Evolutionary conservation across 257 asterid genomes (phyloP).

Genomic region (Scutellaria galericulata): DNA sequence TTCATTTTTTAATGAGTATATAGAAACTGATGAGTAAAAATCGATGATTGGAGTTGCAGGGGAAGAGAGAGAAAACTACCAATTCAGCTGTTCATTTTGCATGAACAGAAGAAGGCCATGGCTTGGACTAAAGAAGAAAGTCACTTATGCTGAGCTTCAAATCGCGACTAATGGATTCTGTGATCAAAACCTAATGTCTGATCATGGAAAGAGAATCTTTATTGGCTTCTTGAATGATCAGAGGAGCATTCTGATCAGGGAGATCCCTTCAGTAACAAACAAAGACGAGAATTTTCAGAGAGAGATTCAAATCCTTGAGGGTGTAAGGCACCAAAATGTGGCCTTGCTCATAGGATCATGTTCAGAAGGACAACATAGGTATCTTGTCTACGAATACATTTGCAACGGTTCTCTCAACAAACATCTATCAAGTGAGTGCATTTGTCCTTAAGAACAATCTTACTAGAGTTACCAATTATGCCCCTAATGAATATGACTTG

Average conservation of each 20-base stretch:
- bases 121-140: slow-evolving; percentile 35
- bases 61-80: slow-evolving; percentile 31
- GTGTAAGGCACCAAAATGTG: slow-evolving; percentile 51
- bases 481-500: neutral
- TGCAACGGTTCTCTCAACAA: slow-evolving; percentile 56
- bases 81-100: slow-evolving; percentile 45
- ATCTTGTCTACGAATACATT: slow-evolving; percentile 55
- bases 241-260: slow-evolving; percentile 46
- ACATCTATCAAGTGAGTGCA: slow-evolving; percentile 47
- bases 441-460: neutral
- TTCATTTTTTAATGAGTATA: neutral
- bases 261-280: slow-evolving; percentile 52
- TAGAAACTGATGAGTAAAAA: neutral
- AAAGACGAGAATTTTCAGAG: slow-evolving; percentile 45
- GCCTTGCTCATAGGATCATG: slow-evolving; percentile 59
- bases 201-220: slow-evolving; percentile 41
- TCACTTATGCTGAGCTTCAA: slow-evolving; percentile 56
- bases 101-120: slow-evolving; percentile 40
- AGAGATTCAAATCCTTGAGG: slow-evolving; percentile 48
- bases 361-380: slow-evolving; percentile 46
- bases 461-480: neutral
- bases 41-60: slow-evolving; percentile 26
- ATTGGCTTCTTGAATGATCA: slow-evolving; percentile 48
- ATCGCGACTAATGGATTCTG: slow-evolving; percentile 53
- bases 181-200: slow-evolving; percentile 34